Conservation (phyloP, 306 rosid species). For the Mimosa bimucronata region DNA sequence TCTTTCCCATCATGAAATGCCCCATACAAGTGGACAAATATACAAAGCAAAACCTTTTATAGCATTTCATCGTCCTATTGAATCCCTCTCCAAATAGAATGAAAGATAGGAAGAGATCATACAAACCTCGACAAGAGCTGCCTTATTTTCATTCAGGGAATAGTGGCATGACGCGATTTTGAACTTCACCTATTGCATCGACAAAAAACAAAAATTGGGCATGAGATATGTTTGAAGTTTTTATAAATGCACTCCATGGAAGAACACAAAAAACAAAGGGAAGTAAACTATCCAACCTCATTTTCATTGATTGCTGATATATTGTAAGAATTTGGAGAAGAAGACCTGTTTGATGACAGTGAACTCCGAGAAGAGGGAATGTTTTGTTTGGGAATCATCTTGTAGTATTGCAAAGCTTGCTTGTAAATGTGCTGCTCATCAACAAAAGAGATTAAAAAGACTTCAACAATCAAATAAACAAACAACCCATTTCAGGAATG, state of each 20-base stretch:
- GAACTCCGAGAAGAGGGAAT: constrained; percentile 65
- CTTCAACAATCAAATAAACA: constrained; percentile 22
- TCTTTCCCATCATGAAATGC: constrained; percentile 1
- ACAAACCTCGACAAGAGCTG: constrained; percentile 95
- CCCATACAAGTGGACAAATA: constrained; percentile 20
- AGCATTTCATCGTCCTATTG: constrained; percentile 14
- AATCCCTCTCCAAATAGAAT: constrained; percentile 23
- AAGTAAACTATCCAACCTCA: constrained; percentile 63
- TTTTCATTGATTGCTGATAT: constrained; percentile 77
- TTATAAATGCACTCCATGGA: constrained; percentile 18
- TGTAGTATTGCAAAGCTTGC: constrained; percentile 87
- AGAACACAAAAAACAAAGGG: not conserved
- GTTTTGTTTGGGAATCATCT: constrained; percentile 75
- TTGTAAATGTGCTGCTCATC: constrained; percentile 76
- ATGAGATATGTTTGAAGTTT: constrained; percentile 18
- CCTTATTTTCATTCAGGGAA: constrained; percentile 73
- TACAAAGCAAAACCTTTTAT: constrained; percentile 25
- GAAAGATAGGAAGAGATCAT: constrained; percentile 28
- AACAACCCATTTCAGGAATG: not conserved
- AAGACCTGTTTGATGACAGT: constrained; percentile 72
- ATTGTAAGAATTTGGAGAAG: constrained; percentile 87
- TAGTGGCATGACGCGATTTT: constrained; percentile 86
- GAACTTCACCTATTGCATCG: constrained; percentile 79
- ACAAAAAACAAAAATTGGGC: constrained; percentile 23
- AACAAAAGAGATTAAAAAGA: constrained; percentile 24